These are phyloP conservation scores for Wallacemonas sp. DNA, from an alignment of 208 protist species.

Conservation along the genomic window DNA sequence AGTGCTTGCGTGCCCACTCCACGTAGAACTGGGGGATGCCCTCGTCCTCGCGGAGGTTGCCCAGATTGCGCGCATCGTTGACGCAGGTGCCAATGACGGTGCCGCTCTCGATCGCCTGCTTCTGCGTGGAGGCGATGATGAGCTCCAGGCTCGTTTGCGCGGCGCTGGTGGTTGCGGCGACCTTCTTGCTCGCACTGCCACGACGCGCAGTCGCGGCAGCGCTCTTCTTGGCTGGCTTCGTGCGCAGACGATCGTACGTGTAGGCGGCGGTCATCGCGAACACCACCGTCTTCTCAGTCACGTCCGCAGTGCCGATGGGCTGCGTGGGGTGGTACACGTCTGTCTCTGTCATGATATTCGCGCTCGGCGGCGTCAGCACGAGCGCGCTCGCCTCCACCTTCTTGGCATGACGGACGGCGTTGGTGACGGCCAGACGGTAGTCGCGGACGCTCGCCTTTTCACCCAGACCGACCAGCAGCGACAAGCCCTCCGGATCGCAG, in stretches of 20 bases:
- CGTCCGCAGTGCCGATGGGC: constrained; percentile 35
- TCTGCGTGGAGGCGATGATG: constrained; percentile 39
- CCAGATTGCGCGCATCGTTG: constrained; percentile 79
- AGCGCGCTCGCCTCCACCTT: constrained; percentile 28
- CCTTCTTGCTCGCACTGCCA: not conserved
- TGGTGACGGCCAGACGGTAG: constrained; percentile 70
- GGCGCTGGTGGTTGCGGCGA: not conserved
- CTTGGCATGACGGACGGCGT: constrained; percentile 70
- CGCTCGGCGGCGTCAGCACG: constrained; percentile 28
- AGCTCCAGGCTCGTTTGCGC: constrained; percentile 30
- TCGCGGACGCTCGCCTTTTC: constrained; percentile 47
- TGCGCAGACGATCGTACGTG: constrained; percentile 65
- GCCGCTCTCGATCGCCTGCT: constrained; percentile 53
- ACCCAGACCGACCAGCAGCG: constrained; percentile 29
- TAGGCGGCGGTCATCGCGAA: constrained; percentile 82
- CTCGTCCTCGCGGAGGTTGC: constrained; percentile 86
- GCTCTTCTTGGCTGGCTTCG: constrained; percentile 9
- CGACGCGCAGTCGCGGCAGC: not conserved
- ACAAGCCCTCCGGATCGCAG: constrained; percentile 5
- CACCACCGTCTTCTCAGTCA: constrained; percentile 69
- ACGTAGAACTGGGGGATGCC: constrained; percentile 74
- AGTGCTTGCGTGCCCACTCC: constrained; percentile 59
- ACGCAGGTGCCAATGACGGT: constrained; percentile 71
- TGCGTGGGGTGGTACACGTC: constrained; percentile 49
- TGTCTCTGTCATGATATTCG: constrained; percentile 24